phyloP scores from a whole-genome alignment of 163 green algal genomes.

The Picocystis sp. region DNA sequence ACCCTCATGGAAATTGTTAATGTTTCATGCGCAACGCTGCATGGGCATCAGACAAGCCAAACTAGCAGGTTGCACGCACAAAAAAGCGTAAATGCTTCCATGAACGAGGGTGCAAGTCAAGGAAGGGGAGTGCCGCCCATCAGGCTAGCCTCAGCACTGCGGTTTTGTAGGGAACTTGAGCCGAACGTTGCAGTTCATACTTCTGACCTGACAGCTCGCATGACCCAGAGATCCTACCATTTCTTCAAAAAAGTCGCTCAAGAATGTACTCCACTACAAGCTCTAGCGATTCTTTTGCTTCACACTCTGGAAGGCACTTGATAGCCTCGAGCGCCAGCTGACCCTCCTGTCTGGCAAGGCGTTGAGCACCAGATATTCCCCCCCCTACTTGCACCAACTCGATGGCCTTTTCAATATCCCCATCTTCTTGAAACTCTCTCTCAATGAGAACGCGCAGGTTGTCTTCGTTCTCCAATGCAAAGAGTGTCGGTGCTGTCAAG shows the following conservation, averaged over 20 bases:
- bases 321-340: constrained; percentile 52
- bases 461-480: constrained; percentile 40
- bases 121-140: too few relatives aligned
- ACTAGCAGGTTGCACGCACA: too few relatives aligned
- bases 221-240: too few relatives aligned
- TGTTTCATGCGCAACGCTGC: too few relatives aligned
- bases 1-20: too few relatives aligned
- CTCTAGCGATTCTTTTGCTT: constrained; percentile 55
- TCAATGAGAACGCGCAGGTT: constrained; percentile 2
- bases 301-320: constrained; percentile 44
- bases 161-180: too few relatives aligned
- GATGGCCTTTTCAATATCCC: constrained; percentile 53
- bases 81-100: too few relatives aligned
- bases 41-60: too few relatives aligned
- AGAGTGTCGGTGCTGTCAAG: constrained; percentile 84
- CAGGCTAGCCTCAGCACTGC: too few relatives aligned
- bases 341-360: constrained; percentile 62
- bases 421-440: constrained; percentile 65
- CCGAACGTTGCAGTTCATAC: too few relatives aligned
- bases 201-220: too few relatives aligned
- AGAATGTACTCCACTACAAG: constrained; percentile 91
- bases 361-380: constrained; percentile 48
- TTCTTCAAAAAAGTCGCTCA: constrained; percentile 62
- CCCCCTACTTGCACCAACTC: constrained; percentile 49
- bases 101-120: too few relatives aligned